These are phyloP conservation scores for Fusarium bactridioides DNA, from an alignment of 2,329 filamentous ascomycete species.

Conservation along the genomic window DNA sequence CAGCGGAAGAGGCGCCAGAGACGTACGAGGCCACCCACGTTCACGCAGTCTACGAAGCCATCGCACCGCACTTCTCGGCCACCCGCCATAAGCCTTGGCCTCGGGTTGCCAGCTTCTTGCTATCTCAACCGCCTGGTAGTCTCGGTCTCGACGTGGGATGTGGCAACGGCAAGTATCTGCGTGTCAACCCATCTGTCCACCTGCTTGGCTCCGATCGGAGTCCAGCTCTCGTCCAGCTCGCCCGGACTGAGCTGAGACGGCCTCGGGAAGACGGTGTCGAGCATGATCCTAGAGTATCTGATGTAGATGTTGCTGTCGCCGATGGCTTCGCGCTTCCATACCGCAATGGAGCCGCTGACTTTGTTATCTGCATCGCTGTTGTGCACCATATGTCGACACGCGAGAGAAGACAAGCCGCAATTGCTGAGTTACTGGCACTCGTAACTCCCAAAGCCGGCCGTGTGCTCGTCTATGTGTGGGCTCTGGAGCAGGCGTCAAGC, in stretches of 20 bases:
- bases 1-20: constrained; percentile 50
- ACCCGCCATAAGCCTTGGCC: constrained; percentile 91
- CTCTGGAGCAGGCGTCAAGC: constrained; percentile 87
- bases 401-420: constrained; percentile 74
- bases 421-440: constrained; percentile 74
- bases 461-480: constrained; percentile 92
- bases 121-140: constrained; percentile 69
- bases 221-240: constrained; percentile 61
- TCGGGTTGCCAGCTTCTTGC: constrained; percentile 82
- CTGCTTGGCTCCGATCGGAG: constrained; percentile 88
- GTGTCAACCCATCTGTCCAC: constrained; percentile 78
- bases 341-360: constrained; percentile 68
- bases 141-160: constrained; percentile 92
- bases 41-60: constrained; percentile 89
- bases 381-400: constrained; percentile 90
- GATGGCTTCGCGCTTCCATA: constrained; percentile 88
- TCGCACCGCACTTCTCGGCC: constrained; percentile 83
- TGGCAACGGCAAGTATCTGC: constrained; percentile 95
- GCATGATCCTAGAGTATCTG: constrained; percentile 39
- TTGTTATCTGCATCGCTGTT: constrained; percentile 93
- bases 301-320: constrained; percentile 77
- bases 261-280: constrained; percentile 23
- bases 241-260: constrained; percentile 44
- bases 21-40: constrained; percentile 87
- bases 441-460: constrained; percentile 68